Percentiles rank a stretch among this genome's conserved stretches.
Conservation (phyloP, 176 grass and related monocot species). For the Zoysia pacifica region DNA sequence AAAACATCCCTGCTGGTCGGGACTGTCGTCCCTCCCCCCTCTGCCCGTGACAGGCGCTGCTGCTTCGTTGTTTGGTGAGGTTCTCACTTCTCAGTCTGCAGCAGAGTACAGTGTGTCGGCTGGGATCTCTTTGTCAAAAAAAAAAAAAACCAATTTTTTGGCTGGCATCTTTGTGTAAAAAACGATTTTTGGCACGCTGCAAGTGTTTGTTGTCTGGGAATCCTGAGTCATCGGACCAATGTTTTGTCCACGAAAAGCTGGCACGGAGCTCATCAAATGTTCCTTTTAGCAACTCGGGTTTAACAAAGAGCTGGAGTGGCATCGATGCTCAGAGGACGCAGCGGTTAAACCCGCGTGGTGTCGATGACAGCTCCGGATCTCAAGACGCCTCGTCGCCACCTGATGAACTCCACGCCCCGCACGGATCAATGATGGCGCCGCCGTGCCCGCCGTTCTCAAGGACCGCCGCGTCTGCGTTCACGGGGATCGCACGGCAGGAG, state of each 20-base stretch:
- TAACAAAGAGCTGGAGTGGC: background rate
- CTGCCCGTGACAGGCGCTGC: background rate
- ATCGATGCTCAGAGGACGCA: background rate
- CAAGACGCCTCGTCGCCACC: no score
- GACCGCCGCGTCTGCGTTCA: background rate
- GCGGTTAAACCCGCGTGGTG: no score
- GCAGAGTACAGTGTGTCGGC: background rate
- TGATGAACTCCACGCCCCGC: background rate
- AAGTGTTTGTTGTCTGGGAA: background rate
- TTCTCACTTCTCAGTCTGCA: background rate
- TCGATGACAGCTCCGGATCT: no score
- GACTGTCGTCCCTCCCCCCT: background rate
- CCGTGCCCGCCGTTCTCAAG: background rate
- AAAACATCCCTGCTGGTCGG: constrained; percentile 2
- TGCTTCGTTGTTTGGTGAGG: background rate
- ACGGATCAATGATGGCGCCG: no score
- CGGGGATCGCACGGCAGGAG: background rate
- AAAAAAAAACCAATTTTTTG: no score
- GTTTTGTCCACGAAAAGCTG: constrained; percentile 20
- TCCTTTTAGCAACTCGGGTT: background rate
- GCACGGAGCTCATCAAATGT: background rate
- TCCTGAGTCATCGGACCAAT: background rate
- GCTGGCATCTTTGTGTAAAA: no score
- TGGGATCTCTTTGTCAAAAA: background rate
- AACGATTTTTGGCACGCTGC: background rate